Percentiles rank a stretch among this genome's conserved stretches.
Conservation (phyloP, 805 yeast genomes). For the Yarrowia sp. region DNA sequence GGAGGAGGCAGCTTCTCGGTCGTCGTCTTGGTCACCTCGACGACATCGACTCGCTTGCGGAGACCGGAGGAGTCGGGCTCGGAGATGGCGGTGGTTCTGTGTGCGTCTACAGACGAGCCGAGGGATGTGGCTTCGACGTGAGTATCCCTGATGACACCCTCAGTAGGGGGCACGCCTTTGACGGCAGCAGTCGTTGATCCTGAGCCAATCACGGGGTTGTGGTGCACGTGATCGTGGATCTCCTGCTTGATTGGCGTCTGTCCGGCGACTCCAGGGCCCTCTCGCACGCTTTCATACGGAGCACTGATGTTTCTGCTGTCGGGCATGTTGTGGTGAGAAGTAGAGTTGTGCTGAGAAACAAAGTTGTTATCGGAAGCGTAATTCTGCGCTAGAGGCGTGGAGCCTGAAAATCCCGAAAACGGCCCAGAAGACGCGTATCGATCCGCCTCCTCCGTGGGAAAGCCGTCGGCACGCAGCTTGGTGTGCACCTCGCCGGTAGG, state of each 20-base stretch:
- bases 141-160: not conserved
- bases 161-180: conserved; percentile 4
- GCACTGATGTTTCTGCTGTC: not conserved
- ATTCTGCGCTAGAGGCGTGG: not conserved
- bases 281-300: not conserved
- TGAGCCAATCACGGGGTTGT: not conserved
- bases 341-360: too few relatives aligned
- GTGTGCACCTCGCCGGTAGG: not conserved
- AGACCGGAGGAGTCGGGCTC: not conserved
- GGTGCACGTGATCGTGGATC: not conserved
- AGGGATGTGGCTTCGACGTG: not conserved
- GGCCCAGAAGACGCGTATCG: not conserved
- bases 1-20: not conserved
- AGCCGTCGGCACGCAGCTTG: not conserved
- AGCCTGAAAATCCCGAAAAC: not conserved
- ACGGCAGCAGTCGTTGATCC: not conserved
- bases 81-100: not conserved
- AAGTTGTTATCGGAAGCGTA: not conserved
- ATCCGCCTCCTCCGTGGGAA: not conserved
- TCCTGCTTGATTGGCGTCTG: not conserved
- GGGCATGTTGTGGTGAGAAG: not conserved
- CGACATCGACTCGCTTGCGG: not conserved
- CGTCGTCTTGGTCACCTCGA: not conserved
- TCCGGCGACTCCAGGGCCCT: not conserved
- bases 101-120: conserved; percentile 15